A percentile compares a stretch with the other conserved stretches of the same genome.
Conservation (phyloP, 345 rosid genomes). For the Citrus inodora region DNA sequence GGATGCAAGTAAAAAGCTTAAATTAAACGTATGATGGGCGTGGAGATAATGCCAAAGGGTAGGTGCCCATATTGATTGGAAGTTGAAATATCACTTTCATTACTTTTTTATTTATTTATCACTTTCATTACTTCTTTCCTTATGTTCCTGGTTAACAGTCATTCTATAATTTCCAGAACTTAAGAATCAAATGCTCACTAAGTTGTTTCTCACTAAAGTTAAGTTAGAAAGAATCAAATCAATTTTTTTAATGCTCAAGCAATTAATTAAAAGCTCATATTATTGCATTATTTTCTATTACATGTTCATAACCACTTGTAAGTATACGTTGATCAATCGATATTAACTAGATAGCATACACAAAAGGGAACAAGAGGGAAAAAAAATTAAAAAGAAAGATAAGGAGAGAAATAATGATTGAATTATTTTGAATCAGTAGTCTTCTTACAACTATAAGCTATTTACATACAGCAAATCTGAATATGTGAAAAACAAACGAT, state of each 20-base stretch:
- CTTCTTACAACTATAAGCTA: not conserved
- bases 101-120: constrained; percentile 14
- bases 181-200: not conserved
- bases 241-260: not conserved
- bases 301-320: not conserved
- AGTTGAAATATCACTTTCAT: constrained; percentile 30
- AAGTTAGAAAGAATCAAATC: not conserved
- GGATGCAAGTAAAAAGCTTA: not conserved
- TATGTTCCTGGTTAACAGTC: not conserved
- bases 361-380: not conserved
- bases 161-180: not conserved
- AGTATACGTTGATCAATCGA: not conserved
- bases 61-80: constrained; percentile 19
- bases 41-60: not conserved
- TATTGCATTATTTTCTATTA: not conserved
- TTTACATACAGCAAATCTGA: not conserved
- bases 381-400: not conserved
- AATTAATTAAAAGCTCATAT: not conserved
- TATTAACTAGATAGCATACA: not conserved
- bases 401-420: not conserved
- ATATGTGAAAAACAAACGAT: not conserved
- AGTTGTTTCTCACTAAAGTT: not conserved
- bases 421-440: not conserved
- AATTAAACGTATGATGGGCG: not conserved
- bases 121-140: constrained; percentile 18